These are phyloP conservation scores for Amborella trichopoda DNA, from an alignment of 164 flowering plant genomes.

Conservation along the genomic window DNA sequence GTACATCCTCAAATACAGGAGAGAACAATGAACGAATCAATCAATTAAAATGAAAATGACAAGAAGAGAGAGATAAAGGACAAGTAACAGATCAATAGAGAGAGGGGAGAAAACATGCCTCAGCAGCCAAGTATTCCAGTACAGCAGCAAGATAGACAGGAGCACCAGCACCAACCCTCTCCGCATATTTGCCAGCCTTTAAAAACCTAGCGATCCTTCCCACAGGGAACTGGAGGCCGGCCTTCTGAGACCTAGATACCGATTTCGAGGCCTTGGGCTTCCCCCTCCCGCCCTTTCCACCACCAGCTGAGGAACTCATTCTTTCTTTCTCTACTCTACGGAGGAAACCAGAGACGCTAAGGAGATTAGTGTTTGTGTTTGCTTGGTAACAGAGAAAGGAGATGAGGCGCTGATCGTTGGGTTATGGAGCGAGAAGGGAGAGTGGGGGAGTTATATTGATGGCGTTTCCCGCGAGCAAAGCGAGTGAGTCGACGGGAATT, in stretches of 20 bases:
- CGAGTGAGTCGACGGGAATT: too few relatives aligned
- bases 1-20: too few relatives aligned
- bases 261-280: constrained; percentile 34
- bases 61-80: neutral
- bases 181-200: constrained; percentile 36
- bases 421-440: too few relatives aligned
- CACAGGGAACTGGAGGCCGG: constrained; percentile 39
- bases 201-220: constrained; percentile 37
- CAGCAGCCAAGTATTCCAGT: constrained; percentile 30
- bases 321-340: too few relatives aligned
- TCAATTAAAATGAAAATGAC: neutral
- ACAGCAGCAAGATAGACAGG: constrained; percentile 37
- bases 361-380: too few relatives aligned
- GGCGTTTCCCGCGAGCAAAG: too few relatives aligned
- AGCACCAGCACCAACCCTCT: constrained; percentile 39
- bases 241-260: constrained; percentile 31
- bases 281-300: constrained; percentile 44
- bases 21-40: neutral
- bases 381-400: too few relatives aligned
- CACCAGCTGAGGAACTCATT: too few relatives aligned
- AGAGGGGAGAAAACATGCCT: constrained; percentile 10
- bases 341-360: too few relatives aligned
- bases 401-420: too few relatives aligned
- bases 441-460: too few relatives aligned
- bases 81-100: neutral